Conservation (phyloP, 345 rosid genomes). For the Firmiana major region DNA sequence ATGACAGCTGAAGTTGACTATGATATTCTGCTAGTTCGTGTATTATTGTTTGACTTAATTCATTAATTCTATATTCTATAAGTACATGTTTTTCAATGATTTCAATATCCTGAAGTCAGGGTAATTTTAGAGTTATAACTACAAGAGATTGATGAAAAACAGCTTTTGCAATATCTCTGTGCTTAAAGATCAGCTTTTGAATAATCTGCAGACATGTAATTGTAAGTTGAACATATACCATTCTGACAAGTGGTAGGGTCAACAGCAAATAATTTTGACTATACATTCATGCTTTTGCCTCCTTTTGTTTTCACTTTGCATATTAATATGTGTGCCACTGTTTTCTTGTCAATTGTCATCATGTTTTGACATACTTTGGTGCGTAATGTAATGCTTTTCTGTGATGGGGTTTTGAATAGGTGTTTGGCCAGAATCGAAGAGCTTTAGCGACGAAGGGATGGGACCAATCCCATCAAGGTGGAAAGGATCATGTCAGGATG, state of each 20-base stretch:
- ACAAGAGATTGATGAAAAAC: not conserved
- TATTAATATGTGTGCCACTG: not conserved
- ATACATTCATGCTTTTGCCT: constrained; percentile 2
- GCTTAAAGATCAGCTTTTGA: not conserved
- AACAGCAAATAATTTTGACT: constrained; percentile 5
- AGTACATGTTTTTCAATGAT: too few species aligned
- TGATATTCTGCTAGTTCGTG: not conserved
- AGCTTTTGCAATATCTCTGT: not conserved
- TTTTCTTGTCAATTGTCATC: not conserved
- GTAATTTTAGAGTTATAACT: not conserved
- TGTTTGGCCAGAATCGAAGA: constrained; percentile 64
- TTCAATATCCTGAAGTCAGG: not conserved
- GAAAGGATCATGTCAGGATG: constrained; percentile 45
- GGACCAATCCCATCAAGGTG: constrained; percentile 52
- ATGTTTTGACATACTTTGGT: not conserved
- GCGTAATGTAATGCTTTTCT: not conserved
- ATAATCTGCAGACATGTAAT: not conserved
- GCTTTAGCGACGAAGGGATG: constrained; percentile 54
- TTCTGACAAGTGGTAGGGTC: constrained; percentile 18
- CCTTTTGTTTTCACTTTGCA: not conserved
- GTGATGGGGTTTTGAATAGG: constrained; percentile 20
- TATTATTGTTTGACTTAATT: not conserved
- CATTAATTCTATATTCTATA: too few species aligned
- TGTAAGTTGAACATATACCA: not conserved
- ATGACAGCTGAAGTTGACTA: not conserved